phyloP scores from a whole-genome alignment of 2,329 filamentous ascomycete genomes.

The Metarhizium album region DNA sequence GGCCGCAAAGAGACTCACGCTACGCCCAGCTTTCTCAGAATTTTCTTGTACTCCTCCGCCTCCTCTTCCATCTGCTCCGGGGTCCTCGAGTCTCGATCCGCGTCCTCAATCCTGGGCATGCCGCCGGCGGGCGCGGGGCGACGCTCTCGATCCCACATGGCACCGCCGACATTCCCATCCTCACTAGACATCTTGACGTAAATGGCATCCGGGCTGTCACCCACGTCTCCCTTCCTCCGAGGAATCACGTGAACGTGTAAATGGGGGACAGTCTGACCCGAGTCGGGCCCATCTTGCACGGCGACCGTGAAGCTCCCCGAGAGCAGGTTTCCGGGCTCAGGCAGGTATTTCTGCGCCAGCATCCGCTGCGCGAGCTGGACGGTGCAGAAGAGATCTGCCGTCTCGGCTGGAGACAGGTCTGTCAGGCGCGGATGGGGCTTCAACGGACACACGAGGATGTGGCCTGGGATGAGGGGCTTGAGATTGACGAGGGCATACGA shows the following conservation, averaged over 20 bases:
- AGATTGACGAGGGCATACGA: conserved; percentile 90
- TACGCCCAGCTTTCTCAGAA: conserved; percentile 32
- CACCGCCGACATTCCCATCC: conserved; percentile 70
- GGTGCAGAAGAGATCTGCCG: conserved; percentile 73
- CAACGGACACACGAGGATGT: conserved; percentile 80
- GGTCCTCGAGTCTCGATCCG: conserved; percentile 53
- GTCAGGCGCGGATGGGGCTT: conserved; percentile 59
- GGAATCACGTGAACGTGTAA: conserved; percentile 91
- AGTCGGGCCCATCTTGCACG: conserved; percentile 83
- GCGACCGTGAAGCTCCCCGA: conserved; percentile 80
- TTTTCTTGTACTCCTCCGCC: conserved; percentile 53
- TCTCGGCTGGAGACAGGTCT: conserved; percentile 61
- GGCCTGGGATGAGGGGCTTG: conserved; percentile 85
- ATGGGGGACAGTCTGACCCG: conserved; percentile 89
- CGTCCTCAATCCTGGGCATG: conserved; percentile 64
- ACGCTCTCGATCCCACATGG: conserved; percentile 46
- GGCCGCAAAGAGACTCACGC: conserved; percentile 7
- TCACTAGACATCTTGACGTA: conserved; percentile 78
- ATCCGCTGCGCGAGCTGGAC: conserved; percentile 75
- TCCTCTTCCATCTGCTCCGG: conserved; percentile 72
- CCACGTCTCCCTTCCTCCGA: conserved; percentile 46
- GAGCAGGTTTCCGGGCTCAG: conserved; percentile 27
- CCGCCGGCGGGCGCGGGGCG: conserved; percentile 38
- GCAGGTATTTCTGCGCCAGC: conserved; percentile 50
- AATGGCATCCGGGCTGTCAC: conserved; percentile 49